A percentile compares a stretch with the other conserved stretches of the same genome.
Conservation (phyloP, 2,329 filamentous ascomycete genomes). For the Aspergillus sp. region DNA sequence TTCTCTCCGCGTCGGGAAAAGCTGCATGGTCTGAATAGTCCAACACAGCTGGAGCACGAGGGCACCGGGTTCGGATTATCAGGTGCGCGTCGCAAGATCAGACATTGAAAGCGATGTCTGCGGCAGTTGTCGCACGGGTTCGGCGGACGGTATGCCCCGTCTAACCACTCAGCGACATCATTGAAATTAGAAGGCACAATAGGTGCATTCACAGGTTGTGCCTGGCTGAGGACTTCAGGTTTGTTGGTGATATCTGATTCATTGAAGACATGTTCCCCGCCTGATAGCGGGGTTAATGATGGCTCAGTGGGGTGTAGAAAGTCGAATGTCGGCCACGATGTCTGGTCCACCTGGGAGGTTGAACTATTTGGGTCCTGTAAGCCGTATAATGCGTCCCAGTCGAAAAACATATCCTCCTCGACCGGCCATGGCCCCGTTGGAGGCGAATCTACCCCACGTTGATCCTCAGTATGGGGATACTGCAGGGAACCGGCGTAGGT, state of each 20-base stretch:
- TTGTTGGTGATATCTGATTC: neutral
- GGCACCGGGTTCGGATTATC: conserved; percentile 52
- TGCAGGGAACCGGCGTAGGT: neutral
- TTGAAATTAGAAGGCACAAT: conserved; percentile 9
- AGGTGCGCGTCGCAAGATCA: conserved; percentile 48
- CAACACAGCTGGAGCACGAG: conserved; percentile 53
- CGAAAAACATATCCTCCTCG: conserved; percentile 9
- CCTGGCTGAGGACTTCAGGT: neutral
- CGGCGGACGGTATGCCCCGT: conserved; percentile 45
- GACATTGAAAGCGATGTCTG: conserved; percentile 47
- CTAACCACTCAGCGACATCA: conserved; percentile 33
- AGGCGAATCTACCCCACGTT: conserved; percentile 2
- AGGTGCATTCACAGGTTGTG: neutral
- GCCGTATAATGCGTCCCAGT: conserved; percentile 11
- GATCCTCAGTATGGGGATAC: neutral
- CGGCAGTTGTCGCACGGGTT: conserved; percentile 48
- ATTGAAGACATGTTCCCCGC: neutral
- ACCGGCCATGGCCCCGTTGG: neutral
- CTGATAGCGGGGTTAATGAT: neutral
- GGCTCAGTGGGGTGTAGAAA: neutral
- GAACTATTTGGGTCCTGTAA: neutral
- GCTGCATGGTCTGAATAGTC: conserved; percentile 52
- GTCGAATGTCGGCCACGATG: neutral
- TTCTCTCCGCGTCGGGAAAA: conserved; percentile 45
- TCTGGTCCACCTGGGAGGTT: neutral